Conservation (phyloP, 352 stramenopile genomes). For the Phytophthora syringae region DNA sequence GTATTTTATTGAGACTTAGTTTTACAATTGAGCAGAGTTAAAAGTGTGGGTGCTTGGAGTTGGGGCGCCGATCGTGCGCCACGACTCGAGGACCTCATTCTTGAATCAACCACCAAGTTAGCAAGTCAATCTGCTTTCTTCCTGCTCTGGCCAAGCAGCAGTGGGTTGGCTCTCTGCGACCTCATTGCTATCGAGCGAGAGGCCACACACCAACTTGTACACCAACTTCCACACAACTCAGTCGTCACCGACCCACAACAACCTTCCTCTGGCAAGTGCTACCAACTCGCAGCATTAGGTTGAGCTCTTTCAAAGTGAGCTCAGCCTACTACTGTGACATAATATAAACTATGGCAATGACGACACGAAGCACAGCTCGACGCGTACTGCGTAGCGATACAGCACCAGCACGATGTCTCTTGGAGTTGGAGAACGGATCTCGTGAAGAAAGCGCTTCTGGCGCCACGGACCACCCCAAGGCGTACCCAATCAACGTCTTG, state of each 20-base stretch:
- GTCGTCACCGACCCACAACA: too few relatives aligned
- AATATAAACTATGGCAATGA: not conserved
- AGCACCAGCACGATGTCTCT: not conserved
- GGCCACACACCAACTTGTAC: not conserved
- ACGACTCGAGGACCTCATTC: conserved; percentile 11
- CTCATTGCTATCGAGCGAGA: conserved; percentile 5
- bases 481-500: not conserved
- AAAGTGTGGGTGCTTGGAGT: not conserved
- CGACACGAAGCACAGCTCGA: not conserved
- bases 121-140: conserved; percentile 3
- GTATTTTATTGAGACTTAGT: conserved; percentile 16
- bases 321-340: not conserved
- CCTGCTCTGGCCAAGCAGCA: conserved; percentile 14
- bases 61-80: not conserved
- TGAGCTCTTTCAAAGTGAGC: not conserved
- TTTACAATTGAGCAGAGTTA: conserved; percentile 8
- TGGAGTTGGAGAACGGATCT: not conserved
- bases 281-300: too few relatives aligned
- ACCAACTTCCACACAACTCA: too few relatives aligned
- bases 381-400: not conserved
- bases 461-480: not conserved
- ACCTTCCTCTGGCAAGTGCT: too few relatives aligned
- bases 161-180: conserved; percentile 14
- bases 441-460: not conserved
- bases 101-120: conserved; percentile 14